These are phyloP conservation scores for Starmera caribaea DNA, from an alignment of 805 yeast species.

Conservation along the genomic window DNA sequence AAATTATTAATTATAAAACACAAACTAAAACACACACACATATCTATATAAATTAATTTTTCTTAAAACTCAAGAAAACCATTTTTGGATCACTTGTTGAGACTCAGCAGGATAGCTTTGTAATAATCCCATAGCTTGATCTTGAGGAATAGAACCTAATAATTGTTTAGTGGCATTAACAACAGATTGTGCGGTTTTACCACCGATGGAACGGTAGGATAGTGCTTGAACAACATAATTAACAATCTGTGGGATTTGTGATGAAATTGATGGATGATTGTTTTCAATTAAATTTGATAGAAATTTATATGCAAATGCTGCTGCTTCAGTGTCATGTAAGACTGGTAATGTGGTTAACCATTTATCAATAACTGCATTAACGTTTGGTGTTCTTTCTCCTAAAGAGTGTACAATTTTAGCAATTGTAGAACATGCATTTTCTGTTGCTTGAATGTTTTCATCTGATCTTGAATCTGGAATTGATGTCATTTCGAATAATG, in stretches of 20 bases:
- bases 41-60: background rate
- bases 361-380: conserved; percentile 50
- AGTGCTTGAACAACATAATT: conserved; percentile 70
- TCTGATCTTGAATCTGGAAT: conserved; percentile 81
- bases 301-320: conserved; percentile 73
- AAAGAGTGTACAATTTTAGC: conserved; percentile 70
- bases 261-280: conserved; percentile 47
- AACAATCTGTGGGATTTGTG: conserved; percentile 50
- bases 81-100: conserved; percentile 48
- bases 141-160: conserved; percentile 55
- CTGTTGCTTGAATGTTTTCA: conserved; percentile 80
- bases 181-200: conserved; percentile 59
- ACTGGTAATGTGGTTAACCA: conserved; percentile 85
- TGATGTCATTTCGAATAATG: conserved; percentile 60
- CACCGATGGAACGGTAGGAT: conserved; percentile 53
- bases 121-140: conserved; percentile 55
- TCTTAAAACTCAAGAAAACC: conserved; percentile 45
- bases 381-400: conserved; percentile 49
- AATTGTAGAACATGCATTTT: conserved; percentile 71
- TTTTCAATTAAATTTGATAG: conserved; percentile 61
- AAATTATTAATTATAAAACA: background rate
- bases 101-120: conserved; percentile 54
- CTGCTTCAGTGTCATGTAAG: conserved; percentile 78
- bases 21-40: background rate
- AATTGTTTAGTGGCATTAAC: conserved; percentile 56